Conservation (phyloP, 495 filamentous ascomycete genomes). For the Penicillium ucsense region DNA sequence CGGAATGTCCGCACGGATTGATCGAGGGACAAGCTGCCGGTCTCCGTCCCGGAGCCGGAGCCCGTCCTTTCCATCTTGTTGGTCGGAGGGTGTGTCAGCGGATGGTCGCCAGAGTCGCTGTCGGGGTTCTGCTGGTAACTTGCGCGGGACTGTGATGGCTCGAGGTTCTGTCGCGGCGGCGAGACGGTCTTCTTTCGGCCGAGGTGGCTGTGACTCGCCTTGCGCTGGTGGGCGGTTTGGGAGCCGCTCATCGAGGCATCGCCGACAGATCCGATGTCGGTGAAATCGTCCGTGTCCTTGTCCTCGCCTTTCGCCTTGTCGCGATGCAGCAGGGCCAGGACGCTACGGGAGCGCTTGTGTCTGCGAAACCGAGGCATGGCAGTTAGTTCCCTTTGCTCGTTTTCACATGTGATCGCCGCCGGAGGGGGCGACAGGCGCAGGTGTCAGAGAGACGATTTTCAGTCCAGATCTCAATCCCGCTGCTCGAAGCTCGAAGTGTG, state of each 20-base stretch:
- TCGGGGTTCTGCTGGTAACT: constrained; percentile 4
- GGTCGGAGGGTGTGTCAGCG: background rate
- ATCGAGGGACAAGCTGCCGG: constrained; percentile 56
- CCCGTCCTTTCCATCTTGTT: constrained; percentile 26
- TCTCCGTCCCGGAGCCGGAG: constrained; percentile 20
- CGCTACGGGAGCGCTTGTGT: constrained; percentile 46
- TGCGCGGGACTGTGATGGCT: constrained; percentile 18
- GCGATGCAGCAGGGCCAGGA: constrained; percentile 41
- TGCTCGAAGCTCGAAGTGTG: background rate
- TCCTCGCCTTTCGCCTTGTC: constrained; percentile 37
- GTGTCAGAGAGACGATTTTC: no score
- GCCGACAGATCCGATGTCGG: constrained; percentile 21
- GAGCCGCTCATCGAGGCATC: constrained; percentile 21
- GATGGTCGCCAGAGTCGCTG: background rate
- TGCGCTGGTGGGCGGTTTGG: constrained; percentile 21
- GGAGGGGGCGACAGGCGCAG: no score
- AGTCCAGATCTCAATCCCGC: no score
- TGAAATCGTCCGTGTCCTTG: constrained; percentile 18
- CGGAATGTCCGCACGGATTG: constrained; percentile 91
- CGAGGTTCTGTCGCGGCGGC: constrained; percentile 16
- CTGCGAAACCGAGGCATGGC: constrained; percentile 22
- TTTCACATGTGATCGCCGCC: constrained; percentile 10
- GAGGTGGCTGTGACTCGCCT: constrained; percentile 21
- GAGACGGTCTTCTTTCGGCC: constrained; percentile 16
- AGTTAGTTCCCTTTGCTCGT: constrained; percentile 9